These are phyloP conservation scores for Elasticomyces elasticus DNA, from an alignment of 495 filamentous ascomycete species.

Conservation along the genomic window DNA sequence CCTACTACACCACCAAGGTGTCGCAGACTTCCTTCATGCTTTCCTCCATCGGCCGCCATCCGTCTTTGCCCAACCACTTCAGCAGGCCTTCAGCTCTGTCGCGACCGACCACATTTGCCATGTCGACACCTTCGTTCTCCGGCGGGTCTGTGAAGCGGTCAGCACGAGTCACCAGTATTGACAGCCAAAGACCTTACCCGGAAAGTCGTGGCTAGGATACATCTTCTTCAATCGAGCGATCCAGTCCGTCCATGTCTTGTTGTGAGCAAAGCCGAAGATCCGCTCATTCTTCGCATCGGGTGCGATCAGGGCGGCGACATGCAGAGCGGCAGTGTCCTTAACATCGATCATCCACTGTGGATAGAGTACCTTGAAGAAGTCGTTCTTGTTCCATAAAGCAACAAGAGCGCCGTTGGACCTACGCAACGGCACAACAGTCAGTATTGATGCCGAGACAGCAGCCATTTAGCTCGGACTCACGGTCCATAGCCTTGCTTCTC, in stretches of 20 bases:
- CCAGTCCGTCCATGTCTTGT: slow-evolving; percentile 32
- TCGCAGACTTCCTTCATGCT: slow-evolving; percentile 9
- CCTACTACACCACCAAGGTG: no score
- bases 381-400: neutral
- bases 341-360: slow-evolving; percentile 35
- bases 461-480: no score
- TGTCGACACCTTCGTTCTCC: neutral
- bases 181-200: slow-evolving; percentile 17
- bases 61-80: slow-evolving; percentile 23
- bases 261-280: slow-evolving; percentile 37
- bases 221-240: slow-evolving; percentile 29
- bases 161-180: slow-evolving; percentile 18
- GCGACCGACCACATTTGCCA: neutral
- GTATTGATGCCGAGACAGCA: no score
- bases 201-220: slow-evolving; percentile 27
- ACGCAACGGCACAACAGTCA: no score
- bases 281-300: slow-evolving; percentile 35
- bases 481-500: slow-evolving; percentile 5
- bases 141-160: slow-evolving; percentile 10
- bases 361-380: neutral
- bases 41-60: slow-evolving; percentile 20
- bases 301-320: slow-evolving; percentile 38
- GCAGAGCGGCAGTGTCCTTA: slow-evolving; percentile 38
- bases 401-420: neutral
- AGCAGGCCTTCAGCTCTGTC: slow-evolving; percentile 26